phyloP scores from a whole-genome alignment of 2,329 filamentous ascomycete species.

The Colletotrichum tropicicola region DNA sequence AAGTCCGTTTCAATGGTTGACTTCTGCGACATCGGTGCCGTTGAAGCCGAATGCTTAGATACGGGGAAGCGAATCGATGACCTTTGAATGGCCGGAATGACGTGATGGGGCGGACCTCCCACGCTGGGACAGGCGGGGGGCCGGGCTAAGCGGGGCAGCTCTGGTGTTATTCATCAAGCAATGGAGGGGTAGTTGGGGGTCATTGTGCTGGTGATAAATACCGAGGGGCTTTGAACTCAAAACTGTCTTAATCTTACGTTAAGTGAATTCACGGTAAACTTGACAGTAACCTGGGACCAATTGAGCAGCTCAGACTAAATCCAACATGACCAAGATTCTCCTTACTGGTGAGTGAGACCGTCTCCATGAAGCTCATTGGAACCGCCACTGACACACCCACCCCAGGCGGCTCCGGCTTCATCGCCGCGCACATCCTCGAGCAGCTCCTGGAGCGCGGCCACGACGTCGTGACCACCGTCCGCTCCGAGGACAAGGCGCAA shows the following conservation, averaged over 20 bases:
- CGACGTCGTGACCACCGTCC: constrained; percentile 64
- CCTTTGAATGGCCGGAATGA: constrained; percentile 17
- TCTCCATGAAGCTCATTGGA: neutral
- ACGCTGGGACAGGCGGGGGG: neutral
- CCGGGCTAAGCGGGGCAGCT: constrained; percentile 10
- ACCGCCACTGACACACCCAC: neutral
- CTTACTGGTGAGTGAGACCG: constrained; percentile 51
- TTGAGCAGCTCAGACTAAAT: neutral
- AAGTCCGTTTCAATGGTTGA: neutral
- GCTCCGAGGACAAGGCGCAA: constrained; percentile 61
- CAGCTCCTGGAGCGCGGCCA: constrained; percentile 60
- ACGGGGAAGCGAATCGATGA: neutral
- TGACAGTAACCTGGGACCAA: neutral
- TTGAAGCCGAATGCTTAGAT: neutral
- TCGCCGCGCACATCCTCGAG: constrained; percentile 63
- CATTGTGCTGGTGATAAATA: neutral
- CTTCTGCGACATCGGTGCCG: constrained; percentile 2
- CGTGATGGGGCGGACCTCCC: constrained; percentile 10
- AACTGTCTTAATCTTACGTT: neutral
- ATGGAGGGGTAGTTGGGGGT: constrained; percentile 26
- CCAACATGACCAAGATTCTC: constrained; percentile 56
- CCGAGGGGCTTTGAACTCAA: neutral
- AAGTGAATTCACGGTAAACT: neutral
- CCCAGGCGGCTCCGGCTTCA: constrained; percentile 63
- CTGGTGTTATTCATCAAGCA: constrained; percentile 15